These are phyloP conservation scores for Phytophthora tentaculata DNA, from an alignment of 352 stramenopile genomes.

Conservation along the genomic window DNA sequence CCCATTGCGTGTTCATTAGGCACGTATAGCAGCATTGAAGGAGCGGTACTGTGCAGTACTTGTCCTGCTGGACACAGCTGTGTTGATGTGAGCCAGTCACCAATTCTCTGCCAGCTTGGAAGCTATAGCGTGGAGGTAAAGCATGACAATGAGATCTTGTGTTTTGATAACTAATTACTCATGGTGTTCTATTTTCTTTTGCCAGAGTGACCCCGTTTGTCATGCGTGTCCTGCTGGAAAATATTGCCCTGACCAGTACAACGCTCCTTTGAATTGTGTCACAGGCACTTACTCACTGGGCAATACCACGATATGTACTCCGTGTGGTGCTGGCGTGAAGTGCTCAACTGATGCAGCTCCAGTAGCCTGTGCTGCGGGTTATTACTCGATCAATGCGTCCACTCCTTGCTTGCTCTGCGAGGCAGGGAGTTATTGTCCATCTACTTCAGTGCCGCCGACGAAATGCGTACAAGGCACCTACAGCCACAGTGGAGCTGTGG, in stretches of 20 bases:
- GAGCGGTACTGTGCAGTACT: constrained; percentile 26
- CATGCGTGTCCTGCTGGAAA: constrained; percentile 48
- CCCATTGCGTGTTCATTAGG: constrained; percentile 34
- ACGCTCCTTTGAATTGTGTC: constrained; percentile 21
- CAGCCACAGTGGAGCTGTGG: constrained; percentile 42
- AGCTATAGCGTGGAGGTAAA: constrained; percentile 55
- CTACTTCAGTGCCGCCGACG: constrained; percentile 28
- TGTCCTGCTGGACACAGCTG: constrained; percentile 73
- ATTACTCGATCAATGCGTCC: constrained; percentile 35
- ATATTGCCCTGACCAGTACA: constrained; percentile 39
- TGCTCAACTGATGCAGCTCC: constrained; percentile 41
- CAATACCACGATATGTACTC: constrained; percentile 40
- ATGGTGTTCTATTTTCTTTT: constrained; percentile 5
- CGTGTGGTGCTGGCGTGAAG: constrained; percentile 54
- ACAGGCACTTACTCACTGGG: constrained; percentile 56
- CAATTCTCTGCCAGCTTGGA: constrained; percentile 48
- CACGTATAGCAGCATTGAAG: constrained; percentile 34
- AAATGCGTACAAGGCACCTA: constrained; percentile 47
- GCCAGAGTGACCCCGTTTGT: constrained; percentile 43
- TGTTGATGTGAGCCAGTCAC: constrained; percentile 40
- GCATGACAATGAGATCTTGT: background rate
- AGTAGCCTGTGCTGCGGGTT: constrained; percentile 33
- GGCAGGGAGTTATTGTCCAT: constrained; percentile 49
- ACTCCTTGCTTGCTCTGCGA: constrained; percentile 36
- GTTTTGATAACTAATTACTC: constrained; percentile 1